Base-by-base conservation (phyloP, 2,329 filamentous ascomycete species). In the Dothistroma pini region DNA sequence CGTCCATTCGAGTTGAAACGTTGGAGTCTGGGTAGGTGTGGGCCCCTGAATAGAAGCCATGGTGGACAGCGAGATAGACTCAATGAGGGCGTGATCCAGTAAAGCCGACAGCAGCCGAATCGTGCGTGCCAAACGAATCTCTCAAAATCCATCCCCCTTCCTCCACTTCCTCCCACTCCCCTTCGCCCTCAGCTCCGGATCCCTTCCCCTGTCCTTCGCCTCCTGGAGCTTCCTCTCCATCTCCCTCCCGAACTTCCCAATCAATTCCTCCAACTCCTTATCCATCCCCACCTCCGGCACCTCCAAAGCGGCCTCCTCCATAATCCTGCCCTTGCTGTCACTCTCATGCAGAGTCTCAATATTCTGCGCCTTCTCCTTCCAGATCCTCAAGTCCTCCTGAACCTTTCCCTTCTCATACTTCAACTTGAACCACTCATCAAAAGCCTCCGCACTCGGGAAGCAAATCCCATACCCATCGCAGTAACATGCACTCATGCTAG, bases 391-490 rank as follows among this genome's bases (percentile, higher is more conserved):
- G 60, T 82, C 75, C 19, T 72, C 63, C 57, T 79, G 73, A 11
- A 76, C 70, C 52, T 79, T 74, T 1, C 75, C 65, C 57, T 78
- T 74, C 55, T 78, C 69, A 31, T 74, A 77, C 51, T 77, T 75
- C n/a, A 81, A 63, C 44, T 79, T 76, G 29, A 80, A 77, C 68
- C 79, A 86, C 11, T 76, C 71, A 31, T 80, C 73, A 56, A 80
- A 85, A 56, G 77, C 72, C 4, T 78, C 72, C 34, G 80, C 75
- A 4, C 77, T 78, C 11, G 80, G 83, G 64, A 87, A 87, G 68
- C 86, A 88, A 10, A 84, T 74, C 1, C 86, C 86, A 54, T 82
- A 88, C 6, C 83, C 84, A 62, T 88, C 85, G 69, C 86, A 88
- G 63, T 86, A 85, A 73, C 86, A 88, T 0, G 81, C 72, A 59